phyloP scores from a whole-genome alignment of 257 asterid species.

The Plantago major region DNA sequence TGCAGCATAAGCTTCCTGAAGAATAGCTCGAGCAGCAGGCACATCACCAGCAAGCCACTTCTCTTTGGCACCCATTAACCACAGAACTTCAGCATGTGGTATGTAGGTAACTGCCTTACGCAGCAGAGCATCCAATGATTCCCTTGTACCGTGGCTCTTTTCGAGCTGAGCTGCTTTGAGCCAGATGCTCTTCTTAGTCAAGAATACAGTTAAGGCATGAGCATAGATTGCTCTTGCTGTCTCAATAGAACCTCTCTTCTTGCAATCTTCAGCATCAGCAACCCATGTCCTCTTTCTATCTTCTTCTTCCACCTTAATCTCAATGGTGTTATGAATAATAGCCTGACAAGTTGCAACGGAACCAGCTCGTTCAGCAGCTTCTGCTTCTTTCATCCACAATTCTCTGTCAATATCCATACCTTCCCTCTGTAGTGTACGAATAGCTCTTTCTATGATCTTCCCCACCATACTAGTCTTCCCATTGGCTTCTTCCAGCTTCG shows the following conservation, averaged over 20 bases:
- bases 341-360: conserved; percentile 86
- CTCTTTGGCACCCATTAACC: conserved; percentile 98
- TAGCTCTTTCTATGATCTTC: conserved; percentile 77
- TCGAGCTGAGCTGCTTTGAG: conserved; percentile 98
- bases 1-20: conserved; percentile 95
- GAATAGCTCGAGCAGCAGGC: conserved; percentile 88
- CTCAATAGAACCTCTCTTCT: conserved; percentile 85
- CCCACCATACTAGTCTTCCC: conserved; percentile 66
- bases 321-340: conserved; percentile 68
- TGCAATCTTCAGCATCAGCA: conserved; percentile 96
- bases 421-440: conserved; percentile 73
- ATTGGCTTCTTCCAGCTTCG: conserved; percentile 89
- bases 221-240: conserved; percentile 88
- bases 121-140: conserved; percentile 70
- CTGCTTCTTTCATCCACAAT: conserved; percentile 95
- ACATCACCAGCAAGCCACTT: conserved; percentile 99
- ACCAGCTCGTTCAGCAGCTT: conserved; percentile 91
- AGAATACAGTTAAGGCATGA: conserved; percentile 69
- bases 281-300: conserved; percentile 97
- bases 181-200: conserved; percentile 96
- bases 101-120: conserved; percentile 85
- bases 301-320: conserved; percentile 88
- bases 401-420: conserved; percentile 88
- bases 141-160: conserved; percentile 87
- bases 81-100: conserved; percentile 83